Conservation (phyloP, 2,329 filamentous ascomycete genomes). For the Aspergillus sp. region DNA sequence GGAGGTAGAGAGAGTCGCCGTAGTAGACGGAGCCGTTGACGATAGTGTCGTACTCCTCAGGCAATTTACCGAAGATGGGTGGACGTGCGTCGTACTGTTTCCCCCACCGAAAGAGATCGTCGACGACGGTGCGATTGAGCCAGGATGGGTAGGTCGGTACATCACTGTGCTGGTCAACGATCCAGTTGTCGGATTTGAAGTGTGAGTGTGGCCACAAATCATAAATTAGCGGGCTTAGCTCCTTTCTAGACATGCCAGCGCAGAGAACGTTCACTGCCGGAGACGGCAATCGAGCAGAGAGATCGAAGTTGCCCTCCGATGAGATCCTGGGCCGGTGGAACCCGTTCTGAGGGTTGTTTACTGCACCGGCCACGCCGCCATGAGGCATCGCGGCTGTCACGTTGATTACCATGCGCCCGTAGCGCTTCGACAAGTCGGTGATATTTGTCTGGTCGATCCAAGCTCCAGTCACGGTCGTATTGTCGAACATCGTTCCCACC, state of each 20-base stretch:
- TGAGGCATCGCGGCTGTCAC: constrained; percentile 78
- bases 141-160: constrained; percentile 42
- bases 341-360: constrained; percentile 58
- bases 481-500: constrained; percentile 66
- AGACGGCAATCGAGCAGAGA: constrained; percentile 68
- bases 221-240: constrained; percentile 66
- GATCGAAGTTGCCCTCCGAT: constrained; percentile 67
- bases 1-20: constrained; percentile 62
- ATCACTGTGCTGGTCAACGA: constrained; percentile 29
- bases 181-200: constrained; percentile 30
- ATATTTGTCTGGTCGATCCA: constrained; percentile 68
- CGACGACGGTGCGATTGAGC: constrained; percentile 60
- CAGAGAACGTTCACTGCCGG: constrained; percentile 73
- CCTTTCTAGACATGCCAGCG: constrained; percentile 60
- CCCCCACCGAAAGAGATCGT: constrained; percentile 71
- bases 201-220: constrained; percentile 53
- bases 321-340: constrained; percentile 69
- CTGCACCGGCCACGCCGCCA: constrained; percentile 65
- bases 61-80: constrained; percentile 56
- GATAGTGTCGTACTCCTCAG: constrained; percentile 65
- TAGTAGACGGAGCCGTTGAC: constrained; percentile 51
- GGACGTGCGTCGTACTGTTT: constrained; percentile 50
- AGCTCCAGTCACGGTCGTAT: constrained; percentile 66
- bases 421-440: constrained; percentile 48
- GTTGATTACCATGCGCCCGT: constrained; percentile 67